A percentile compares a stretch with the other conserved stretches of the same genome.
Evolutionary conservation across 768 basidiomycete species (phyloP).

Genomic region (Thelephora ganbajun): DNA sequence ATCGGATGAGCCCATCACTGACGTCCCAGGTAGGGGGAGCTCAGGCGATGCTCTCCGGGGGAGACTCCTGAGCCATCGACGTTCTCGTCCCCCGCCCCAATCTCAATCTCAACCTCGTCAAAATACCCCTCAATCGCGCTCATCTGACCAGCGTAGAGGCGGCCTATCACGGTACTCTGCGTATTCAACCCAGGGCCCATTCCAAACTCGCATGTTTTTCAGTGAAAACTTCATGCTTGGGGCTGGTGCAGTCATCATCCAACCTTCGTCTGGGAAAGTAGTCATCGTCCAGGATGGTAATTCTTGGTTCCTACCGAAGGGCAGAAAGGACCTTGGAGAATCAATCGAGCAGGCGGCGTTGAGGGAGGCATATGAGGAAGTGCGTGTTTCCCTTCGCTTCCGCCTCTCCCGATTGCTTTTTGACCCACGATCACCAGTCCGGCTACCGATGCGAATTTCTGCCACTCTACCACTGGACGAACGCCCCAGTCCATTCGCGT

Average conservation of each 20-base stretch:
- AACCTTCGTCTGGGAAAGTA: constrained; percentile 38
- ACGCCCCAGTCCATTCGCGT: constrained; percentile 20
- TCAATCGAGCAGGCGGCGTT: constrained; percentile 42
- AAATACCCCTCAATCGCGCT: no score
- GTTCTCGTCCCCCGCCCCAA: no score
- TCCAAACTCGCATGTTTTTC: constrained; percentile 32
- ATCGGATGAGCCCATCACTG: no score
- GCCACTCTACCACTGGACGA: constrained; percentile 26
- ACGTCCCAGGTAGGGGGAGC: no score
- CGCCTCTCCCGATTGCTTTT: not conserved
- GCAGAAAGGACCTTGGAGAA: constrained; percentile 56
- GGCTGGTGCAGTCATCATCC: constrained; percentile 52
- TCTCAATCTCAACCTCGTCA: no score
- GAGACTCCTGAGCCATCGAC: no score
- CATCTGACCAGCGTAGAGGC: no score
- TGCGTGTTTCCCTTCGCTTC: constrained; percentile 11
- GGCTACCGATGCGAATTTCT: constrained; percentile 35
- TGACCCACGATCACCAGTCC: constrained; percentile 20
- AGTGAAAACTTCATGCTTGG: constrained; percentile 41
- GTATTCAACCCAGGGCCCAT: constrained; percentile 24
- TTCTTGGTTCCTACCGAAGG: constrained; percentile 46
- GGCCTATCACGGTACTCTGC: constrained; percentile 15
- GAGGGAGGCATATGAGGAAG: constrained; percentile 59
- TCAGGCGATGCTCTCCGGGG: no score
- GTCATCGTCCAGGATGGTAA: constrained; percentile 25